A percentile compares a stretch with the other conserved stretches of the same genome.
phyloP scores from a whole-genome alignment of 225 moss, liverwort and hornwort species.

The Marchantia polymorpha region DNA sequence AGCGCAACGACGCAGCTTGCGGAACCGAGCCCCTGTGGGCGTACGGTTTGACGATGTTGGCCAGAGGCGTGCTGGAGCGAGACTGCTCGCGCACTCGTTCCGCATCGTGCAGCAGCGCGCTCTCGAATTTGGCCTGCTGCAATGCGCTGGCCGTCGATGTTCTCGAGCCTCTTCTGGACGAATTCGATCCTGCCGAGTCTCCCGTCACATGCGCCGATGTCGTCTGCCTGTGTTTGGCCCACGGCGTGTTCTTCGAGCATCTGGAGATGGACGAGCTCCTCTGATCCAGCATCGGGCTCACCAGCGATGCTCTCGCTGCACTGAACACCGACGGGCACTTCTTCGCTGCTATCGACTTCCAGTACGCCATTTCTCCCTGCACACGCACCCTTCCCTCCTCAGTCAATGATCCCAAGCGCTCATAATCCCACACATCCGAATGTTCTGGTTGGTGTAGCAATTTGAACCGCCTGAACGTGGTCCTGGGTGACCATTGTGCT shows the following conservation, averaged over 20 bases:
- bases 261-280: slow-evolving; percentile 27
- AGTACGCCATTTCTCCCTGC: slow-evolving; percentile 63
- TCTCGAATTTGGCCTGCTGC: slow-evolving; percentile 9
- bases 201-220: neutral
- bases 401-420: neutral
- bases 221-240: neutral
- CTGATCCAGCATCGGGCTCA: slow-evolving; percentile 29
- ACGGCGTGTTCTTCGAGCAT: slow-evolving; percentile 31
- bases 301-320: slow-evolving; percentile 15
- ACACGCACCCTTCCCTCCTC: neutral
- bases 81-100: slow-evolving; percentile 44
- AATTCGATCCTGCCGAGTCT: neutral
- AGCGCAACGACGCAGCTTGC: slow-evolving; percentile 31
- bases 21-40: slow-evolving; percentile 51
- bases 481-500: no score
- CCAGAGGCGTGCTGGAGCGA: slow-evolving; percentile 46
- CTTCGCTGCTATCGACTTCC: slow-evolving; percentile 56
- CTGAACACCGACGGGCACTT: slow-evolving; percentile 30
- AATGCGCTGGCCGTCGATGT: slow-evolving; percentile 12
- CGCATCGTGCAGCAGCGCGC: slow-evolving; percentile 17
- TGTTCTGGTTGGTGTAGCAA: no score
- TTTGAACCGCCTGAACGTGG: no score
- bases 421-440: no score
- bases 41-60: slow-evolving; percentile 59
- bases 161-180: slow-evolving; percentile 28